Evolutionary conservation across 2,329 filamentous ascomycete genomes (phyloP), one percentile per base, ranked within the genome.

Genomic region (Chrysoporthe deuterocubensis): DNA sequence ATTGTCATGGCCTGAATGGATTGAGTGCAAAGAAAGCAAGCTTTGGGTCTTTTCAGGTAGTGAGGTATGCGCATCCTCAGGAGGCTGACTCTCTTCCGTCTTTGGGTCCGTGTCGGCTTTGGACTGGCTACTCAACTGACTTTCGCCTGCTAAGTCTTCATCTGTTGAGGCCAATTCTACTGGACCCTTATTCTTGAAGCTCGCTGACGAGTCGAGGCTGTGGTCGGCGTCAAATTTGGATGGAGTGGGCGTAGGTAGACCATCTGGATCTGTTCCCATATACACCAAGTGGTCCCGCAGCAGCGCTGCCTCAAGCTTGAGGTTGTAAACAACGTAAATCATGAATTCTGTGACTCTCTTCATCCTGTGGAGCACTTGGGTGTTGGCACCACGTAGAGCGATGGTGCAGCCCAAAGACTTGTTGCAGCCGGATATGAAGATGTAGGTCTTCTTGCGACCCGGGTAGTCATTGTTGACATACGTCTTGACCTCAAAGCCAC

Each of bases 341-440:
- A 99, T 97, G 76, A 99, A 98, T 76, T 99, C 96, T 13, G 95
- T 96, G 72, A 99, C 96, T 64, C 89, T 88, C 80, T 99, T 99
- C 78, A 99, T 89, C 73, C 90, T 92, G 1, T 89, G 83, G 21
- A 99, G 84, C 0, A 89, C 84, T 60, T 87, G 82, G 42, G 89
- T 90, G 68, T 91, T 89, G 3, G 91, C 92, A 1, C 96, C 96
- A 58, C 96, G 90, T 32, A 99, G 83, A 14, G 94, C 93, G 73
- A 99, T 97, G 0, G 96, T 99, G 76, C 96, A 98, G 0, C 96
- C 96, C 2, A 99, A 87, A 69, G 96, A 92, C 71, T 92, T 93
- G 9, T 91, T 89, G 73, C 94, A 97, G 2, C 95, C 95, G 1
- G 94, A 97, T 2, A 99, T 83, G 76, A 96, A 99, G 71, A 98